Percentiles rank a stretch among this genome's conserved stretches.
phyloP scores from a whole-genome alignment of 768 basidiomycete genomes.

The Auricularia heimuer region DNA sequence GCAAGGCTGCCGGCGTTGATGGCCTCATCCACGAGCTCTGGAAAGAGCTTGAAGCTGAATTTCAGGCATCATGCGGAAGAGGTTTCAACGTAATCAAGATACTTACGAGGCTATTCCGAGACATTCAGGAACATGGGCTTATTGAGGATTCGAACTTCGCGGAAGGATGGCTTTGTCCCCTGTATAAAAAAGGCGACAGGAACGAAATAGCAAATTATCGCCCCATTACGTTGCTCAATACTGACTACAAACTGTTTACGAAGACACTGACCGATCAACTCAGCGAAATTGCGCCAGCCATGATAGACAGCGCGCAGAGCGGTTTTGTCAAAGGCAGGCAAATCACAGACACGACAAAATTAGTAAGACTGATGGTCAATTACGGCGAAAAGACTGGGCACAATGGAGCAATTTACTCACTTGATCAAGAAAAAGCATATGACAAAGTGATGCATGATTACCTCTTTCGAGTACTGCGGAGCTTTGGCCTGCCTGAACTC shows the following conservation, averaged over 20 bases:
- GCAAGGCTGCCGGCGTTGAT: background rate
- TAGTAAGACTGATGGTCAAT: too few species aligned
- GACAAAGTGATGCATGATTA: too few species aligned
- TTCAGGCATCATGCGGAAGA: background rate
- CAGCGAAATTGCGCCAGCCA: background rate
- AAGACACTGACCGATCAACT: slow-evolving; percentile 17
- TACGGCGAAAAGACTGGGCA: too few species aligned
- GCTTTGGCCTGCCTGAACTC: too few species aligned
- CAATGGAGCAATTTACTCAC: too few species aligned
- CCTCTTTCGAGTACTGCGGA: too few species aligned
- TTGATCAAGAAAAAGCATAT: too few species aligned
- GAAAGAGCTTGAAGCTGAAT: background rate
- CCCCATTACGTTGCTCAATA: slow-evolving; percentile 14
- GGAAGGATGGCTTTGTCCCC: slow-evolving; percentile 25
- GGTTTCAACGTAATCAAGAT: background rate
- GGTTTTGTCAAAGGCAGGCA: slow-evolving; percentile 27
- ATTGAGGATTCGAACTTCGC: slow-evolving; percentile 12
- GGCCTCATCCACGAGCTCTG: background rate
- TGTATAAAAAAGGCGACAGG: slow-evolving; percentile 26
- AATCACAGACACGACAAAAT: slow-evolving; percentile 23
- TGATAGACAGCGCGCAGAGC: slow-evolving; percentile 28
- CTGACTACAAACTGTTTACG: slow-evolving; percentile 25
- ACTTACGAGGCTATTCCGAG: slow-evolving; percentile 33
- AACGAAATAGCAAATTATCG: background rate
- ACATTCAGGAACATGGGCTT: slow-evolving; percentile 26